A percentile compares a stretch with the other conserved stretches of the same genome.
phyloP scores from a whole-genome alignment of 2,329 filamentous ascomycete genomes.

The Teratosphaeria nubilosa region DNA sequence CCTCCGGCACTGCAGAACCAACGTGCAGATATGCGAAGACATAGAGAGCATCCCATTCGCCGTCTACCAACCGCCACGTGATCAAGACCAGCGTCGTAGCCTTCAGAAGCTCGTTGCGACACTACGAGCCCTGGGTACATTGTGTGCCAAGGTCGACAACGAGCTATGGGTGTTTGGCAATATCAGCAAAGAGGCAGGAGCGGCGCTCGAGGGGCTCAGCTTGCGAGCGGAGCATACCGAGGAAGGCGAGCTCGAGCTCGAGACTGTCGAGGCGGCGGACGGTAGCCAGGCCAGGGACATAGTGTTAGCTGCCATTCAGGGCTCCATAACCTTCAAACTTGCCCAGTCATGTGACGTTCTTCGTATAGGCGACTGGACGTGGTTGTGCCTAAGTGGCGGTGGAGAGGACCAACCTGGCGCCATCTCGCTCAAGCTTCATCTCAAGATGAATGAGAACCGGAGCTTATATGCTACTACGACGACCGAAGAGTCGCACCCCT shows the following conservation, averaged over 20 bases:
- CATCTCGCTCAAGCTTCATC: conserved; percentile 2
- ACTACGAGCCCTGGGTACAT: conserved; percentile 1
- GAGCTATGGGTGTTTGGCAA: conserved; percentile 7
- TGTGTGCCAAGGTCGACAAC: conserved; percentile 1
- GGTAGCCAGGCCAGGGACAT: conserved; percentile 1
- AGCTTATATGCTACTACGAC: conserved; percentile 4
- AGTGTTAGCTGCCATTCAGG: conserved; percentile 12
- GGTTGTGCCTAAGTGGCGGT: conserved; percentile 3
- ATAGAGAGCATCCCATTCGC: conserved; percentile 1
- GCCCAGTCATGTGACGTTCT: neutral
- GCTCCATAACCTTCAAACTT: conserved; percentile 5
- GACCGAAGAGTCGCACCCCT: neutral
- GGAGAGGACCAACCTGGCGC: neutral
- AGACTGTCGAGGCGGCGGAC: neutral
- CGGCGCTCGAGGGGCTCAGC: neutral
- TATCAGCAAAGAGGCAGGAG: neutral
- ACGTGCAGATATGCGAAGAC: conserved; percentile 12
- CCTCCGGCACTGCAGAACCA: conserved; percentile 24
- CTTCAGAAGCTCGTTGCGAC: neutral
- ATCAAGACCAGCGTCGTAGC: neutral
- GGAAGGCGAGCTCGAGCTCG: neutral
- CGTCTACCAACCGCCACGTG: neutral
- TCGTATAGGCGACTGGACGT: conserved; percentile 4
- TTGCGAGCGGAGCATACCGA: neutral
- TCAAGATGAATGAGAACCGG: conserved; percentile 3